A percentile compares a stretch with the other conserved stretches of the same genome.
phyloP scores from a whole-genome alignment of 2,329 filamentous ascomycete genomes.

The Phialocephala subalpina region DNA sequence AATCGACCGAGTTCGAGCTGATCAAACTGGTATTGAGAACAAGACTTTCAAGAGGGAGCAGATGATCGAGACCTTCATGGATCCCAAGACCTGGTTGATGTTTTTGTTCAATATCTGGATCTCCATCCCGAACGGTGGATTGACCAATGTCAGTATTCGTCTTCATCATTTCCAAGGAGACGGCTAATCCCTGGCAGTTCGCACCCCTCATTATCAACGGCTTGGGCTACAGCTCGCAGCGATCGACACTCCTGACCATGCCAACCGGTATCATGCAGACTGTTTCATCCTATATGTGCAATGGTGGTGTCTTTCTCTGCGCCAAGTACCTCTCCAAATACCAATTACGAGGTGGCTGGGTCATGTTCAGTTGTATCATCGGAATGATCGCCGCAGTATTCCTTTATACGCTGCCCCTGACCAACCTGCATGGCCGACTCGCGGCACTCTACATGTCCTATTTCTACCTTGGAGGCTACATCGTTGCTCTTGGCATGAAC shows the following conservation, averaged over 20 bases:
- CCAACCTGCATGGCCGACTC: constrained; percentile 43
- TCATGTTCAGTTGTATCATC: constrained; percentile 42
- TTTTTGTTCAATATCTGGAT: constrained; percentile 44
- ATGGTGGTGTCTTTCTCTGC: constrained; percentile 24
- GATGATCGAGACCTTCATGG: constrained; percentile 56
- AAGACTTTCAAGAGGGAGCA: constrained; percentile 58
- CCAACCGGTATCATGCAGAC: constrained; percentile 60
- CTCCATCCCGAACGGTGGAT: constrained; percentile 39
- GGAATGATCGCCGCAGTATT: constrained; percentile 46
- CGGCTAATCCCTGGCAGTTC: constrained; percentile 17
- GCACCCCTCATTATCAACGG: constrained; percentile 46
- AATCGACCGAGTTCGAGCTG: constrained; percentile 58
- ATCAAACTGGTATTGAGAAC: constrained; percentile 62
- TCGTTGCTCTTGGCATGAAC: constrained; percentile 38
- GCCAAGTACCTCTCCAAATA: constrained; percentile 26
- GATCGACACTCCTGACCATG: constrained; percentile 58
- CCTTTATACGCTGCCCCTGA: constrained; percentile 42
- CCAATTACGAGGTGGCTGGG: constrained; percentile 37
- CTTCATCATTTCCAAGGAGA: neutral
- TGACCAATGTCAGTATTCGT: constrained; percentile 23
- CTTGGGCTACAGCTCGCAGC: constrained; percentile 45
- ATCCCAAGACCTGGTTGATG: constrained; percentile 50
- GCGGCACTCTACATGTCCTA: constrained; percentile 47
- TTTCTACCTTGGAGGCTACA: constrained; percentile 45
- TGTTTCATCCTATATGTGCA: constrained; percentile 32